Evolutionary conservation across 2,329 filamentous ascomycete genomes (phyloP).

Genomic region (Penicillium sp.): DNA sequence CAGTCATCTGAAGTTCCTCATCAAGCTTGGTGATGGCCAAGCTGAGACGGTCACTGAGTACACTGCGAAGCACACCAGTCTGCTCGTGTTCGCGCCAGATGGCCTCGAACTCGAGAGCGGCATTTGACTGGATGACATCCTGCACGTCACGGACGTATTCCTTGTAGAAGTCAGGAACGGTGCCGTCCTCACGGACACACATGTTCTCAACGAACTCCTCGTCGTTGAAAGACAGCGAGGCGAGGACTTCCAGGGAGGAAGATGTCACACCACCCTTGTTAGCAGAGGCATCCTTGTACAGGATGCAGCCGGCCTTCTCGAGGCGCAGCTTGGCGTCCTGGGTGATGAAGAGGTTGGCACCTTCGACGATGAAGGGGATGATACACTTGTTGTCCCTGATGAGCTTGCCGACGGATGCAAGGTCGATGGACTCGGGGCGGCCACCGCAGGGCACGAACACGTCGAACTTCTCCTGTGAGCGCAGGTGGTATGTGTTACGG

Average conservation of each 20-base stretch:
- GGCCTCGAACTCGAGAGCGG: constrained; percentile 90
- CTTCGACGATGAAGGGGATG: constrained; percentile 95
- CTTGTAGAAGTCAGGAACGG: constrained; percentile 85
- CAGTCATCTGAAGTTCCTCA: constrained; percentile 90
- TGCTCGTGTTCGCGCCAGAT: constrained; percentile 93
- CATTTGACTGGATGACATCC: constrained; percentile 85
- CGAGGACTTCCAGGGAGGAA: constrained; percentile 92
- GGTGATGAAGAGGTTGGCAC: constrained; percentile 97
- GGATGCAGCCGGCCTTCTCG: constrained; percentile 88
- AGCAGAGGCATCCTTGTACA: constrained; percentile 96
- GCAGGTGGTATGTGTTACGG: constrained; percentile 96
- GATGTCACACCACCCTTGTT: constrained; percentile 99
- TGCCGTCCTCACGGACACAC: constrained; percentile 77
- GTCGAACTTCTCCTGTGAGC: constrained; percentile 73
- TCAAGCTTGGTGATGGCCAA: constrained; percentile 93
- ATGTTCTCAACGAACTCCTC: constrained; percentile 85
- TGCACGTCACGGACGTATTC: constrained; percentile 91
- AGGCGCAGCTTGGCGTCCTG: constrained; percentile 95
- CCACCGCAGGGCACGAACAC: constrained; percentile 95
- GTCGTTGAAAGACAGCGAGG: constrained; percentile 92
- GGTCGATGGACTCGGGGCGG: constrained; percentile 92
- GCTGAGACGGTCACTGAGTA: constrained; percentile 88
- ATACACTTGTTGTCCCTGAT: constrained; percentile 84
- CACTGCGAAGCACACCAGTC: constrained; percentile 74
- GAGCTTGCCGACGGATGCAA: constrained; percentile 79